A percentile compares a stretch with the other conserved stretches of the same genome.
phyloP scores from a whole-genome alignment of 2,329 filamentous ascomycete species.

The Stylonectria norvegica region DNA sequence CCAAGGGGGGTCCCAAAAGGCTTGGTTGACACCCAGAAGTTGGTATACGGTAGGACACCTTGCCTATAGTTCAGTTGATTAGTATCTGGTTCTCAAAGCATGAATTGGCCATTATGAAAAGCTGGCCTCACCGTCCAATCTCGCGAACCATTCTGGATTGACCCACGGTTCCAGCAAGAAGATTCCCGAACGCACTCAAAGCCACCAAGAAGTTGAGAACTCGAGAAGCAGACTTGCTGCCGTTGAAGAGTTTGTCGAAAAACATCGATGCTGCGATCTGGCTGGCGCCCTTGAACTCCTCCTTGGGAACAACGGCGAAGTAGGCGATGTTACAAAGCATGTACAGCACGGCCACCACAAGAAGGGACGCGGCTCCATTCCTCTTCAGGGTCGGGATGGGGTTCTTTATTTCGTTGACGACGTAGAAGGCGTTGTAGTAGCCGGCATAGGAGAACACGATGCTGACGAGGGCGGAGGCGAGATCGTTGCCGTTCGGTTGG shows the following conservation, averaged over 20 bases:
- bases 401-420: conserved; percentile 60
- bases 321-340: conserved; percentile 60
- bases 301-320: conserved; percentile 53
- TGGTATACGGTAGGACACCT: conserved; percentile 58
- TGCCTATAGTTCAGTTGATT: conserved; percentile 37
- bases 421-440: conserved; percentile 58
- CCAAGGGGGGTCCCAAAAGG: conserved; percentile 63
- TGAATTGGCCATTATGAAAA: fast-evolving
- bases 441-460: conserved; percentile 58
- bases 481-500: conserved; percentile 34
- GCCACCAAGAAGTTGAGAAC: conserved; percentile 57
- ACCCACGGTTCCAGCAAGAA: conserved; percentile 54
- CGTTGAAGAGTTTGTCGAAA: conserved; percentile 58
- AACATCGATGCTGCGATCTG: conserved; percentile 56
- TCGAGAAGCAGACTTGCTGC: conserved; percentile 43
- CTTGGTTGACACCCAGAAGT: conserved; percentile 59
- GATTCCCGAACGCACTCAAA: conserved; percentile 56
- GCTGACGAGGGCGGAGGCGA: conserved; percentile 50
- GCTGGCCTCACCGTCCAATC: conserved; percentile 44
- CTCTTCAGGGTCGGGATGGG: conserved; percentile 53
- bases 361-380: conserved; percentile 47
- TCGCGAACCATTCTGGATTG: conserved; percentile 57
- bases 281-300: conserved; percentile 49
- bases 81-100: no score
- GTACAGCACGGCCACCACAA: conserved; percentile 53